Conservation (phyloP, 208 protist species). For the Porcisia hertigi region DNA sequence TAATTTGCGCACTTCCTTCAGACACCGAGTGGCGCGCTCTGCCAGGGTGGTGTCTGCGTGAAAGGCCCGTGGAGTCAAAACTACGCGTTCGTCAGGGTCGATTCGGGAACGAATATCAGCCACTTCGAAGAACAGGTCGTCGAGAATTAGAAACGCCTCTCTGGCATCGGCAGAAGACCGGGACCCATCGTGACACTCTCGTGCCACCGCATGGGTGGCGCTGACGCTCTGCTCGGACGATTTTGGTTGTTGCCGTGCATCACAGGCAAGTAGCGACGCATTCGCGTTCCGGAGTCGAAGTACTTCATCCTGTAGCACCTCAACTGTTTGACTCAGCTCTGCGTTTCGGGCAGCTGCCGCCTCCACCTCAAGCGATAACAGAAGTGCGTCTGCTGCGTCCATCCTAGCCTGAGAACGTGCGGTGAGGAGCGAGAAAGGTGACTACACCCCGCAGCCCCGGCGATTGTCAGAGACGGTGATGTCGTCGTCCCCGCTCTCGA, state of each 20-base stretch:
- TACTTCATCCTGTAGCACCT: conserved; percentile 36
- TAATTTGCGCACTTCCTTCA: conserved; percentile 21
- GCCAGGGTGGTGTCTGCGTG: conserved; percentile 10
- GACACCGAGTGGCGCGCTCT: conserved; percentile 18
- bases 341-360: conserved; percentile 76
- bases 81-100: conserved; percentile 3
- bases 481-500: too few species aligned
- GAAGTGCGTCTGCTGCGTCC: conserved; percentile 43
- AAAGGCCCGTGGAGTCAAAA: conserved; percentile 20
- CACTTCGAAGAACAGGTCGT: conserved; percentile 34
- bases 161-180: conserved; percentile 6
- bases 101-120: conserved; percentile 30
- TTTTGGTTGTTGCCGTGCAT: background rate
- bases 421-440: background rate
- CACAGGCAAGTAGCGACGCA: background rate
- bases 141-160: conserved; percentile 24
- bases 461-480: background rate
- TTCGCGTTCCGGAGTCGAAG: conserved; percentile 4
- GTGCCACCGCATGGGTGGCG: background rate
- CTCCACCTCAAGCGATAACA: conserved; percentile 69
- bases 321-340: conserved; percentile 48
- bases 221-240: background rate
- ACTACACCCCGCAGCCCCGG: background rate
- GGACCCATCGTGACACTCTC: too few species aligned
- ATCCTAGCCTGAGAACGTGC: background rate